Evolutionary conservation across 805 yeast genomes (phyloP), one percentile per base, ranked within the genome.

Genomic region (Kodamaea fukazawae): DNA sequence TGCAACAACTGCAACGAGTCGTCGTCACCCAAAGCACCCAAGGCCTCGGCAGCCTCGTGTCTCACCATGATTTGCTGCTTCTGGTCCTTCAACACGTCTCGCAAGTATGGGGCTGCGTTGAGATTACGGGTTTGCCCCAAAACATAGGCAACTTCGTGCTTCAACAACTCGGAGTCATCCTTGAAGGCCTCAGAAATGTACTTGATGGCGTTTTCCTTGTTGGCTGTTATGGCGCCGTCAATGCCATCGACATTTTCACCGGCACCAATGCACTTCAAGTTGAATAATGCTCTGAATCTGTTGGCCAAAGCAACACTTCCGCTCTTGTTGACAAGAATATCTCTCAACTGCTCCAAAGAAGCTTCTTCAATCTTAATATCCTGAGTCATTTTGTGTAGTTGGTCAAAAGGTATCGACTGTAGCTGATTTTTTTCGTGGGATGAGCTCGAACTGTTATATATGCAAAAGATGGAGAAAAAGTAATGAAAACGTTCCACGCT

Each of bases 1-100:
- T 76, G 65, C 51, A 93, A 75, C 34, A 89, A 59, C 1, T 70
- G 76, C 41, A 93, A 61, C 10, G 95, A 84, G 4, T 77, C 83
- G 29, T 65, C 62, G 61, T 89, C 96, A 34, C 96, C 96, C 38
- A 93, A 71, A 32, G 99, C 99, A 46, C 99, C 99, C 40, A 93
- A 73, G 31, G 98, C 99, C 66, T 93, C 99, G 6, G 99, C 99
- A 12, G 99, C 99, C 65, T 93, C 99, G 63, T 93, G 99, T 63
- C 99, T 84, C 27, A 93, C 99, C 98, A 93, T 93, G 45, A 86
- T 73, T 58, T 86, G 93, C 69, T 91, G 98, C 11, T 70, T 49
- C 16, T 59, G 55, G 60, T 83, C 81, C 35, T 67, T 64, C 53
- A 93, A 73, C 15, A 88, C 96, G 6, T 73, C 73, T 60, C 87